These are phyloP conservation scores for Talaromyces marneffei DNA, from an alignment of 2,329 filamentous ascomycete species.

Conservation along the genomic window DNA sequence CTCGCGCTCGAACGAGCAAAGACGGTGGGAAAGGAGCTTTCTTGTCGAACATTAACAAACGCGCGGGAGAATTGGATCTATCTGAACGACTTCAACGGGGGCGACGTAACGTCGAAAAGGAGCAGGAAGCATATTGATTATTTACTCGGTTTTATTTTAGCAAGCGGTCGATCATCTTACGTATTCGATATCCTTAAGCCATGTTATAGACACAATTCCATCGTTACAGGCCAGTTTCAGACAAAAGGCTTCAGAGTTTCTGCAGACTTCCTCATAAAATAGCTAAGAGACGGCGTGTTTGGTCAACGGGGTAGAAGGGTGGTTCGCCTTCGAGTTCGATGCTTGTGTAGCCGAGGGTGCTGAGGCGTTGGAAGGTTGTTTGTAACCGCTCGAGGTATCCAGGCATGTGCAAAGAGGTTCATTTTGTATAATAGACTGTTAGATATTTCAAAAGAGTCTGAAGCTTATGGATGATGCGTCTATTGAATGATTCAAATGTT, in stretches of 20 bases:
- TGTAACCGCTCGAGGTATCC: constrained; percentile 11
- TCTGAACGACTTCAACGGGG: constrained; percentile 38
- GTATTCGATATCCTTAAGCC: neutral
- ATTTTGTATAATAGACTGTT: neutral
- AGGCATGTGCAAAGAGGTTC: constrained; percentile 10
- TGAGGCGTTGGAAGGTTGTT: constrained; percentile 6
- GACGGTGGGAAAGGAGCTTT: constrained; percentile 62
- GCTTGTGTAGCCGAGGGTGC: constrained; percentile 9
- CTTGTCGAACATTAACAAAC: constrained; percentile 57
- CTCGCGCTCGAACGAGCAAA: constrained; percentile 54
- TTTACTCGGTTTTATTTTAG: neutral
- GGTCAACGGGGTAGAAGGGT: neutral
- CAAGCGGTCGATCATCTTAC: neutral
- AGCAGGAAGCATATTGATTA: constrained; percentile 34
- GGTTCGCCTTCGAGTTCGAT: constrained; percentile 13
- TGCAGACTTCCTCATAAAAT: constrained; percentile 7
- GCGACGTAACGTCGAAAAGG: constrained; percentile 29
- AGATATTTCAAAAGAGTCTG: neutral
- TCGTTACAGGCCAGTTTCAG: neutral
- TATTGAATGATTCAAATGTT: no score
- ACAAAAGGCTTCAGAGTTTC: constrained; percentile 8
- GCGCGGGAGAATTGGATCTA: constrained; percentile 42
- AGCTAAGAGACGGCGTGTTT: neutral
- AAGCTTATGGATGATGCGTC: neutral
- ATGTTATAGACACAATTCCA: neutral